Base-by-base conservation (phyloP, 441 rosid genomes). In the Bruguiera hainesii region DNA sequence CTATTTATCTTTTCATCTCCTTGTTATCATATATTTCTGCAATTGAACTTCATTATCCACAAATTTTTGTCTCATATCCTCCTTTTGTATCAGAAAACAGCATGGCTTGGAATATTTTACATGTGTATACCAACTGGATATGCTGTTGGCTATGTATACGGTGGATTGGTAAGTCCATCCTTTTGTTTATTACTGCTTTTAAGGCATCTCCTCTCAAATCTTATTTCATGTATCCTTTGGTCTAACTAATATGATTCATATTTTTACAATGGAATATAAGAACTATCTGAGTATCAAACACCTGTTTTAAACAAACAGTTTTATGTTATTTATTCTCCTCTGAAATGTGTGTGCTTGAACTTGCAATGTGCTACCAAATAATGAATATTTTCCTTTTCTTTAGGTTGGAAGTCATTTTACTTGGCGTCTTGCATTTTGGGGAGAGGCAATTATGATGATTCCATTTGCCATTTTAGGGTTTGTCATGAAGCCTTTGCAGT, bases 91-190 rank as follows among this genome's bases (percentile, higher is more conserved):
- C 89, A 94, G 98, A 91, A 90, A 91, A 84, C 96, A 23, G 86
- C 77, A 16, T 94, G 99, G 99, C 91, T 94, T 73, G 87, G 85
- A 59, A 80, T 90, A 78, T 95, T 95, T 84, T 95, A 90, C 84
- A 91, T 91, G 99, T 95, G 97, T 70, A 90, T 91, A 79, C 97
- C 98, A 5, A 76, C 93, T 66, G 99, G 98, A 56, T 91, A 87
- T 76, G 98, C 99, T 19, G 25, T 90, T 42, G 99, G 99, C 74
- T 95, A 91, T 74, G 83, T 95, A 25, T 91, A 91, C 67, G 99
- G 98, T 63, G 97, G 97, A 75, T 50, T 83, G 73, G 97, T 93
- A 73, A 85, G 97, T 74, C 39, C 33, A 49, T 72, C 61, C 23
- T 28, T 28, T 26, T 21, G 11, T 48, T 65, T 28, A 7, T 67